A percentile compares a stretch with the other conserved stretches of the same genome.
phyloP scores from a whole-genome alignment of 2,329 filamentous ascomycete species.

The Pyrenophora graminea region DNA sequence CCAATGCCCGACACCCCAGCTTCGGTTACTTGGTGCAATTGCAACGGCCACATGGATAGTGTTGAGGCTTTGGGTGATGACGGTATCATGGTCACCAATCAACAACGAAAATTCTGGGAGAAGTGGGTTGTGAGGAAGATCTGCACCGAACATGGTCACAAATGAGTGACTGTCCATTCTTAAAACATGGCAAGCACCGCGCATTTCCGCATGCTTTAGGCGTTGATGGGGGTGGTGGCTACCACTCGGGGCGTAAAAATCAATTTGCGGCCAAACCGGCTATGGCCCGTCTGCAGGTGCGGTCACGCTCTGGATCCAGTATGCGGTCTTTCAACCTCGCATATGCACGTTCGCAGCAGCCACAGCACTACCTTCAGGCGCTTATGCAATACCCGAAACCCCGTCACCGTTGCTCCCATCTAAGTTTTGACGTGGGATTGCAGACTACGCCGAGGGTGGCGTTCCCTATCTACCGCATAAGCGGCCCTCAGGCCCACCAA shows the following conservation, averaged over 20 bases:
- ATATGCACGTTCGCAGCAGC: constrained; percentile 22
- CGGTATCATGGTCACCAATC: constrained; percentile 52
- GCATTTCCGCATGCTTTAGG: not conserved
- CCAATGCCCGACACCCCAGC: constrained; percentile 52
- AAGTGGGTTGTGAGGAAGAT: constrained; percentile 56
- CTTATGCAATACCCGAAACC: constrained; percentile 25
- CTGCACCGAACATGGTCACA: constrained; percentile 51
- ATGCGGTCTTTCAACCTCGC: constrained; percentile 19
- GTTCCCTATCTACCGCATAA: not conserved
- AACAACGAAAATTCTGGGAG: constrained; percentile 60
- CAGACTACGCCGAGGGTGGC: not conserved
- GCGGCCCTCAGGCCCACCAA: no score
- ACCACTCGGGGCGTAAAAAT: not conserved
- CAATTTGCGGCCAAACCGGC: constrained; percentile 8
- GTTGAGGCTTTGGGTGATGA: constrained; percentile 56
- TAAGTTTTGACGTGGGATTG: constrained; percentile 6
- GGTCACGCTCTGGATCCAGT: constrained; percentile 16
- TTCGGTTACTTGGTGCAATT: constrained; percentile 54
- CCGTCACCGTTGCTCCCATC: constrained; percentile 17
- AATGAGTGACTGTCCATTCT: constrained; percentile 24
- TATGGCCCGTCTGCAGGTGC: constrained; percentile 5
- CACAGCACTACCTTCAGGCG: constrained; percentile 21
- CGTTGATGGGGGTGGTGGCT: constrained; percentile 3
- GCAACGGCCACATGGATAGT: constrained; percentile 48
- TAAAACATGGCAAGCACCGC: not conserved